Conservation (phyloP, 768 basidiomycete species). For the Psilocybe tampanensis region DNA sequence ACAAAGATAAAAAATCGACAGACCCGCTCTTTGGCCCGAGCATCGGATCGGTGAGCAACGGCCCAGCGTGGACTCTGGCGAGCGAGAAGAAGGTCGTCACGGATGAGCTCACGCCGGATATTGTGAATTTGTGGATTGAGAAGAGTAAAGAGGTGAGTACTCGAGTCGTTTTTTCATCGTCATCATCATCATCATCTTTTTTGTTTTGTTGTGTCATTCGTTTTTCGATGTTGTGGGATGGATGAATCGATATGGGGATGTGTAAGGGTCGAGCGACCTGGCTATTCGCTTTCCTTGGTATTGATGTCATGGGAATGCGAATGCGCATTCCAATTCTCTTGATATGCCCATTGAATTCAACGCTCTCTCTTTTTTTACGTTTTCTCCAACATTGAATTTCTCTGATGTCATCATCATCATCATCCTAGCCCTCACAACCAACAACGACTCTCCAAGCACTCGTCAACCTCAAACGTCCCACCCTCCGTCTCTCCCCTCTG, state of each 20-base stretch:
- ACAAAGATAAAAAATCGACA: constrained; percentile 56
- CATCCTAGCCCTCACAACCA: constrained; percentile 66
- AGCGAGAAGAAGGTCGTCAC: constrained; percentile 63
- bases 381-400: no score
- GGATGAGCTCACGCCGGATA: constrained; percentile 80
- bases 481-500: constrained; percentile 76
- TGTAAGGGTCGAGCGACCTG: neutral
- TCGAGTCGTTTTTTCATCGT: neutral
- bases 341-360: no score
- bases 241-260: no score
- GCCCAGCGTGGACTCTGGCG: constrained; percentile 70
- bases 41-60: constrained; percentile 73
- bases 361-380: neutral
- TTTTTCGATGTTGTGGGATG: no score
- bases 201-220: no score
- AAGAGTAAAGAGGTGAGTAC: constrained; percentile 80
- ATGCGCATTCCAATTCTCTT: no score
- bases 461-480: constrained; percentile 92
- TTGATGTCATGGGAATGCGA: no score
- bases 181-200: no score
- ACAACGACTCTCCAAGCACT: constrained; percentile 94
- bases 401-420: neutral
- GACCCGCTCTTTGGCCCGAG: constrained; percentile 92
- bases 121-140: constrained; percentile 82
- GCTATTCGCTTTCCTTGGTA: neutral